phyloP scores from a whole-genome alignment of 176 grass and related monocot species.

The Poa pratensis region DNA sequence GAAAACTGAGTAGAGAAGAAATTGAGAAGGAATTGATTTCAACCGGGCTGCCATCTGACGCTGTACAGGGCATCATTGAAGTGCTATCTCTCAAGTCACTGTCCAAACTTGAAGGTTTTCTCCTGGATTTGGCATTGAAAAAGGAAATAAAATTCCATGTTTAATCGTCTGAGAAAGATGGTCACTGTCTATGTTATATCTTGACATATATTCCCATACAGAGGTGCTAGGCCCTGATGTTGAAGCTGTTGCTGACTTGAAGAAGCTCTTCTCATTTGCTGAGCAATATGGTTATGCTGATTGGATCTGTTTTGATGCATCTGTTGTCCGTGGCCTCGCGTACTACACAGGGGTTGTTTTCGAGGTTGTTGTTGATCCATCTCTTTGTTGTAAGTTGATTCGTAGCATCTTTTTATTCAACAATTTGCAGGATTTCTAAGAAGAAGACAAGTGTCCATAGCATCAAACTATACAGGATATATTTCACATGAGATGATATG shows the following conservation, averaged over 20 bases:
- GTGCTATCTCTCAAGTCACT: constrained; percentile 90
- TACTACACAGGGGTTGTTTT: constrained; percentile 99
- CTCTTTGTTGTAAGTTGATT: neutral
- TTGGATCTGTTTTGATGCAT: constrained; percentile 94
- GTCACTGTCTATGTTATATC: constrained; percentile 16
- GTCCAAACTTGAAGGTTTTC: constrained; percentile 84
- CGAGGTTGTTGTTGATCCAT: constrained; percentile 51
- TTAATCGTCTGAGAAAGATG: constrained; percentile 14
- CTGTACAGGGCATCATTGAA: constrained; percentile 82
- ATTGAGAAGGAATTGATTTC: constrained; percentile 73
- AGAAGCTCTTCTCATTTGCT: constrained; percentile 81
- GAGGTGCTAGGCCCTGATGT: constrained; percentile 69
- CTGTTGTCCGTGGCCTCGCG: constrained; percentile 91
- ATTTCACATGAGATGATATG: no score
- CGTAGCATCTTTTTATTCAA: neutral
- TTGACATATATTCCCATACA: constrained; percentile 41
- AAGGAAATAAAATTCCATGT: neutral
- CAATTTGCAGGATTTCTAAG: neutral
- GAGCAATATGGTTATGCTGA: constrained; percentile 82
- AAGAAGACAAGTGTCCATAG: neutral
- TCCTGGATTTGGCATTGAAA: no score
- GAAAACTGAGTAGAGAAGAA: constrained; percentile 86
- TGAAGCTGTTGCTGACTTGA: constrained; percentile 90
- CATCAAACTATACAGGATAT: neutral
- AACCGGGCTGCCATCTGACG: constrained; percentile 65